phyloP scores from a whole-genome alignment of 495 filamentous ascomycete genomes.

The Penicillium cosmopolitanum region DNA sequence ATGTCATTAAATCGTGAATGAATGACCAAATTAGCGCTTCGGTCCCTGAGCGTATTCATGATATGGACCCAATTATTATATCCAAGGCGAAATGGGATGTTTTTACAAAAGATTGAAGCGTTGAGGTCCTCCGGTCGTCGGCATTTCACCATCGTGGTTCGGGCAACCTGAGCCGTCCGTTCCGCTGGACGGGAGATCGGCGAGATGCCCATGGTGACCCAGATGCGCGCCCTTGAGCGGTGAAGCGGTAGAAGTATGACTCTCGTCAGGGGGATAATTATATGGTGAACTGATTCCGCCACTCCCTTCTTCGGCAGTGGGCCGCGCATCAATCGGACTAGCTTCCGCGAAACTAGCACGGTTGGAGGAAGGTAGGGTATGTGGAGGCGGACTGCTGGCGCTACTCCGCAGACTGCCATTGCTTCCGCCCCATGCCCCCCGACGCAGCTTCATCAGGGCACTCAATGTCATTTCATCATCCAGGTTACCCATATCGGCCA shows the following conservation, averaged over 20 bases:
- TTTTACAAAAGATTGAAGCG: conserved; percentile 23
- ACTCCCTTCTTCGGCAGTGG: conserved; percentile 23
- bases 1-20: conserved; percentile 26
- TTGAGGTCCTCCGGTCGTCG: conserved; percentile 16
- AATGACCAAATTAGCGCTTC: conserved; percentile 6
- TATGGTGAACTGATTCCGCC: conserved; percentile 1
- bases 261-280: conserved; percentile 21
- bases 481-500: conserved; percentile 67
- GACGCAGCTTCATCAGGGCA: conserved; percentile 71
- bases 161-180: conserved; percentile 17
- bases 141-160: conserved; percentile 19
- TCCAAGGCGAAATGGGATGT: conserved; percentile 10
- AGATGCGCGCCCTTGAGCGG: conserved; percentile 18
- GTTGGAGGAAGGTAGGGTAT: conserved; percentile 38
- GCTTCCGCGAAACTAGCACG: conserved; percentile 44
- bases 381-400: conserved; percentile 60
- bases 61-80: conserved; percentile 11
- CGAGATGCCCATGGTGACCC: conserved; percentile 4
- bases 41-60: background rate
- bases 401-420: conserved; percentile 70
- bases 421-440: conserved; percentile 79
- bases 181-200: conserved; percentile 28
- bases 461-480: conserved; percentile 75
- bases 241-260: conserved; percentile 15
- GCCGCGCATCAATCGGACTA: conserved; percentile 32